phyloP scores from a whole-genome alignment of 2,329 filamentous ascomycete species.

The Neopestalotiopsis sp. region DNA sequence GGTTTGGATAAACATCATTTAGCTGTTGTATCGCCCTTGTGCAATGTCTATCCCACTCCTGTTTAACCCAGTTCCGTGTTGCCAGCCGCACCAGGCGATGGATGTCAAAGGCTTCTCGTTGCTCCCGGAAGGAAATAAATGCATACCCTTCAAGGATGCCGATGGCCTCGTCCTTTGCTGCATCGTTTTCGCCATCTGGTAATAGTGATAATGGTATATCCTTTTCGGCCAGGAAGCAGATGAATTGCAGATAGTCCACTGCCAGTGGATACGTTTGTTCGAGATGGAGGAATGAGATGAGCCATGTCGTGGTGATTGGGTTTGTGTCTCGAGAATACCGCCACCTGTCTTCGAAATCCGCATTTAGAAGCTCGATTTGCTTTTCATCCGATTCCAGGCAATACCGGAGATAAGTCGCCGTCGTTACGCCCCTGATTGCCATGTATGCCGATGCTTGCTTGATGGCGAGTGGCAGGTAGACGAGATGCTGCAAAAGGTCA shows the following conservation, averaged over 20 bases:
- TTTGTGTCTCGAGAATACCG: slow-evolving; percentile 25
- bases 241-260: slow-evolving; percentile 39
- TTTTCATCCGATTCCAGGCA: not conserved
- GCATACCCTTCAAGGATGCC: slow-evolving; percentile 33
- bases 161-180: slow-evolving; percentile 26
- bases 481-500: not conserved
- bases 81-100: slow-evolving; percentile 39
- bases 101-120: slow-evolving; percentile 28
- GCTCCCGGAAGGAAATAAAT: slow-evolving; percentile 26
- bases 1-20: not conserved
- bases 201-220: slow-evolving; percentile 38
- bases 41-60: not conserved
- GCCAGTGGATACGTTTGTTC: slow-evolving; percentile 30
- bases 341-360: not conserved
- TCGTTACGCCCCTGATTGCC: not conserved
- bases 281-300: slow-evolving; percentile 43
- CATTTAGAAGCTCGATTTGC: not conserved
- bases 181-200: slow-evolving; percentile 16
- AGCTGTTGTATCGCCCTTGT: not conserved
- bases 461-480: slow-evolving; percentile 20
- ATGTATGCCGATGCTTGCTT: not conserved
- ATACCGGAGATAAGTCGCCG: not conserved
- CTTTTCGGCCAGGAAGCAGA: slow-evolving; percentile 40
- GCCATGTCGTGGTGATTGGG: slow-evolving; percentile 40
- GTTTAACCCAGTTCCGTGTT: slow-evolving; percentile 30